Base-by-base conservation (phyloP, 345 rosid species). In the Arabidopsis arenosa region DNA sequence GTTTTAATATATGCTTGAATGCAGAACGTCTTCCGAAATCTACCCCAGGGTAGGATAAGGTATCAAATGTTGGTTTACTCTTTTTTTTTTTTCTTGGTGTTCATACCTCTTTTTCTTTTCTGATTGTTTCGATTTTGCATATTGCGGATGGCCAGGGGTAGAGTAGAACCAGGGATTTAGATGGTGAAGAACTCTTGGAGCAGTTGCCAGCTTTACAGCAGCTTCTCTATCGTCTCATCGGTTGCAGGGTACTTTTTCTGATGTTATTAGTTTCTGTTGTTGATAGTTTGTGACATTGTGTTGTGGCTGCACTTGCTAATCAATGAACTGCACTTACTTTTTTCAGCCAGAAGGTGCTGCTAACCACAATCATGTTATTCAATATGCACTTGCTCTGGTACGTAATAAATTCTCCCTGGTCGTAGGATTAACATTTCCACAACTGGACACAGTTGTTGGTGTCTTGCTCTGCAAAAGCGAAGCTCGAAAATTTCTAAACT, bases 381-480 rank as follows among this genome's bases (percentile, higher is more conserved):
- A 96, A 79, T 96, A 91, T 82, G 97, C 99, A 51, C 84, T 96
- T 80, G 97, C 99, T 73, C 70, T 93, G 91, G 99, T 96, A 88
- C 8, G 78, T 78, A 18, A 78, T 11, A 33, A 18, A 51, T 70
- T 4, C 6, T 57, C 51, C 2, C 2, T 65, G 39, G 32, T 57
- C 21, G 7, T 47, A 47, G 2, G 4, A 12, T 57, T 28, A 55
- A 9, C 18, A 28, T 45, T 47, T 47, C 8, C 32, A 9, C 53
- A 15, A 54, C 26, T 68, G 13, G 41, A 23, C 4, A 28, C 44
- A 36, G 26, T 48, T 63, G 54, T 56, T 70, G 10, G 18, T 64
- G 62, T 57, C 18, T 56, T 63, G 15, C 23, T 45, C 35, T 51
- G 65, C 12, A 0, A 37, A 39, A 54, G 45, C 18, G 18, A 40